phyloP scores from a whole-genome alignment of 257 asterid species.

The Capsicum baccatum region DNA sequence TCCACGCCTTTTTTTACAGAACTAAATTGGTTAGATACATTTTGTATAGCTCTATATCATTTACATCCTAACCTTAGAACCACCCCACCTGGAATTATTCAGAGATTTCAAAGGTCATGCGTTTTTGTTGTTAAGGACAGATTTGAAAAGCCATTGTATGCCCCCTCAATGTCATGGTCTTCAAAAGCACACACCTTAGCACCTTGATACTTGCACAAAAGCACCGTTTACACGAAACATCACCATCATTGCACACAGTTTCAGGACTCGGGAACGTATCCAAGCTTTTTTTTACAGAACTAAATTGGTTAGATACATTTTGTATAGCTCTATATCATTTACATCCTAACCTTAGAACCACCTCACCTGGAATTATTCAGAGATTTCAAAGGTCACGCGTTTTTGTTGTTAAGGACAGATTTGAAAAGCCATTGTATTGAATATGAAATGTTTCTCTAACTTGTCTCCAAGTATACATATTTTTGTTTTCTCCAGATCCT shows the following conservation, averaged over 20 bases:
- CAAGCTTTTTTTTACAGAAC: not conserved
- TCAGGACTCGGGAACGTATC: not conserved
- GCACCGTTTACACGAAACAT: not conserved
- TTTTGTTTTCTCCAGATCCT: slow-evolving; percentile 13
- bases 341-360: not conserved
- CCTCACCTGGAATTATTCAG: not conserved
- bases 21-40: not conserved
- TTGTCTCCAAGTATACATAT: not conserved
- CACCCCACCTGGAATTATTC: not conserved
- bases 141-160: not conserved
- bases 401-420: not conserved
- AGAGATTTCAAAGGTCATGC: not conserved
- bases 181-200: not conserved
- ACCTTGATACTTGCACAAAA: not conserved
- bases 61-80: not conserved
- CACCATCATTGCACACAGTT: slow-evolving; percentile 15
- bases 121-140: not conserved
- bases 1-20: not conserved
- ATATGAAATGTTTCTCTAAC: not conserved
- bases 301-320: not conserved
- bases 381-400: not conserved
- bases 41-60: slow-evolving; percentile 10
- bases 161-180: not conserved
- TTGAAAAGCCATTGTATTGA: slow-evolving; percentile 5
- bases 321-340: slow-evolving; percentile 4